Evolutionary conservation across 2,329 filamentous ascomycete species (phyloP).

Genomic region (Cercospora sp.): DNA sequence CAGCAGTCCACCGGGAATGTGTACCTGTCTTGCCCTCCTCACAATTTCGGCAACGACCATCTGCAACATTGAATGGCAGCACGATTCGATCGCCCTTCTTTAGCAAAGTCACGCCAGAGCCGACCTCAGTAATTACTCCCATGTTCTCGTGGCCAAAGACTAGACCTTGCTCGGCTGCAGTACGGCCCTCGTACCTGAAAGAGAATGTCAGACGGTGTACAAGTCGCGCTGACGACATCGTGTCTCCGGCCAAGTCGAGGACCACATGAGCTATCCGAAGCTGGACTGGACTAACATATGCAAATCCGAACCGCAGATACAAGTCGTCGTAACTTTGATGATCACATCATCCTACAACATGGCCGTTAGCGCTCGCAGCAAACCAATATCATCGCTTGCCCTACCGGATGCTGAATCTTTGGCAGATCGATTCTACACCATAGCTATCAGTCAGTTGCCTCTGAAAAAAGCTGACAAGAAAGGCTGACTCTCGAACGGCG

Average conservation of each 20-base stretch:
- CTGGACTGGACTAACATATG: conserved; percentile 36
- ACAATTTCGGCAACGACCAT: conserved; percentile 64
- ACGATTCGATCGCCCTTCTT: conserved; percentile 66
- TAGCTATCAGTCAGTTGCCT: conserved; percentile 22
- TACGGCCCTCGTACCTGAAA: conserved; percentile 60
- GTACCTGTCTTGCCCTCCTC: conserved; percentile 59
- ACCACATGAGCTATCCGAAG: conserved; percentile 44
- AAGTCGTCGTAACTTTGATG: conserved; percentile 65
- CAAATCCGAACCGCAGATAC: conserved; percentile 40
- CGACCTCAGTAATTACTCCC: conserved; percentile 49
- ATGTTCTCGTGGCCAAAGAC: conserved; percentile 47
- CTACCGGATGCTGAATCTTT: conserved; percentile 58
- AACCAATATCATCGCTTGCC: neutral
- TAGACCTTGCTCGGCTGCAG: conserved; percentile 61
- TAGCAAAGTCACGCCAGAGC: conserved; percentile 60
- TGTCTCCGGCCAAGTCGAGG: conserved; percentile 47
- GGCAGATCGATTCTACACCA: conserved; percentile 41
- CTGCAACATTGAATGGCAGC: conserved; percentile 66
- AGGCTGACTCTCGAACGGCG: conserved; percentile 55
- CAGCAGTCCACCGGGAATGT: neutral
- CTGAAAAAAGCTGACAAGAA: conserved; percentile 28
- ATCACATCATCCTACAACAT: conserved; percentile 58
- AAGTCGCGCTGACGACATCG: conserved; percentile 32
- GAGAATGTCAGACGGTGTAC: neutral
- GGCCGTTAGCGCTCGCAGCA: neutral